These are phyloP conservation scores for Parasitella parasitica DNA, from an alignment of 371 early-diverging fungal species.

Conservation along the genomic window DNA sequence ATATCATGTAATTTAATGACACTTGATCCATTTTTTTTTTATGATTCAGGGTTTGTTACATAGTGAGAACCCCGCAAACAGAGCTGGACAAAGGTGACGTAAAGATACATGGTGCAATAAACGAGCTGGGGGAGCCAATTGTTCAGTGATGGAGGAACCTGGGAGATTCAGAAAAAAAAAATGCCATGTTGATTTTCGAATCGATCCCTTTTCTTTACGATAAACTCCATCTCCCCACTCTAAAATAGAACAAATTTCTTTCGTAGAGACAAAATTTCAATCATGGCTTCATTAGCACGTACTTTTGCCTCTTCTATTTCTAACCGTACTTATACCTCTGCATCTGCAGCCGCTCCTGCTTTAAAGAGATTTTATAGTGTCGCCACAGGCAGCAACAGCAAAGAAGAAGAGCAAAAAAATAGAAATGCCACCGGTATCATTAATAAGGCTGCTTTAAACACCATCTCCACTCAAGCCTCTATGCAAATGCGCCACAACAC, in stretches of 20 bases:
- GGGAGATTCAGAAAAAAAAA: slow-evolving; percentile 1
- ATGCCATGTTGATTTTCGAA: slow-evolving; percentile 11
- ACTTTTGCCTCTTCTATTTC: slow-evolving; percentile 45
- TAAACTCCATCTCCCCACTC: slow-evolving; percentile 19
- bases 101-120: background rate
- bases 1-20: background rate
- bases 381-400: slow-evolving; percentile 24
- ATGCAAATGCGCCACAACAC: slow-evolving; percentile 56
- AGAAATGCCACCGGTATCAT: slow-evolving; percentile 36
- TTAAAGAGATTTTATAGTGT: slow-evolving; percentile 34
- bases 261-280: slow-evolving; percentile 9
- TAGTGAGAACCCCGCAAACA: background rate
- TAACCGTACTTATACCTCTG: slow-evolving; percentile 44
- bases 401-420: slow-evolving; percentile 46
- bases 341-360: slow-evolving; percentile 46
- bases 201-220: background rate
- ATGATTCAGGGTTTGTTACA: background rate
- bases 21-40: background rate
- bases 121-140: background rate
- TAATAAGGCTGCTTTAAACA: slow-evolving; percentile 24
- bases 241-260: background rate
- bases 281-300: slow-evolving; percentile 53
- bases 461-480: slow-evolving; percentile 15
- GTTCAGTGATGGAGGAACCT: background rate
- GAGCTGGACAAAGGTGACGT: background rate